Conservation (phyloP, 2,329 filamentous ascomycete species). For the Alternaria sp. region DNA sequence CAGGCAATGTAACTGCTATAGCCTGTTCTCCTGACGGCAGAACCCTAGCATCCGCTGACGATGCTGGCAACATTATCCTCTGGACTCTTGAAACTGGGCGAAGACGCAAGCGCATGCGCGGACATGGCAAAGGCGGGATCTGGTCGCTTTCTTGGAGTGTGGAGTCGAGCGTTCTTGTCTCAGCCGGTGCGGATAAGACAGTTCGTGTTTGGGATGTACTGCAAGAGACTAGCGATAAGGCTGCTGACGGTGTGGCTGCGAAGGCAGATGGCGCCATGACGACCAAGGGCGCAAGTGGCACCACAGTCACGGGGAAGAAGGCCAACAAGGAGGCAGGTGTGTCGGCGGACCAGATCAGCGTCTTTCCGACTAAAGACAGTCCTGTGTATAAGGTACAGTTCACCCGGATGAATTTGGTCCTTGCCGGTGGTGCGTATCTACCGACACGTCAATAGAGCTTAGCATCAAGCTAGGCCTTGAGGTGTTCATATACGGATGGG, state of each 20-base stretch:
- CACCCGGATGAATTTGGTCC: slow-evolving; percentile 91
- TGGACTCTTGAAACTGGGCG: slow-evolving; percentile 93
- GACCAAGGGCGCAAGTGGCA: slow-evolving; percentile 59
- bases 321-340: slow-evolving; percentile 90
- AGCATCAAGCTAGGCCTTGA: neutral
- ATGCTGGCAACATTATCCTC: slow-evolving; percentile 87
- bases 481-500: neutral
- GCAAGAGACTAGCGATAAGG: slow-evolving; percentile 68
- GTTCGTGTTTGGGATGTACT: slow-evolving; percentile 93
- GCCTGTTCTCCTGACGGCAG: slow-evolving; percentile 89
- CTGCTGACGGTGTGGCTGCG: slow-evolving; percentile 58
- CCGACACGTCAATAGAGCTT: slow-evolving; percentile 46
- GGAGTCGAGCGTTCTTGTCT: slow-evolving; percentile 89
- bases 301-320: slow-evolving; percentile 64
- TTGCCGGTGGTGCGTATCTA: slow-evolving; percentile 79
- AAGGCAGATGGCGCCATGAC: slow-evolving; percentile 64
- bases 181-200: slow-evolving; percentile 89
- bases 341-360: slow-evolving; percentile 91
- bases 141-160: slow-evolving; percentile 94
- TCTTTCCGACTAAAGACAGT: slow-evolving; percentile 95
- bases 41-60: slow-evolving; percentile 89
- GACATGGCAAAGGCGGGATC: slow-evolving; percentile 92
- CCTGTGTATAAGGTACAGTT: slow-evolving; percentile 94
- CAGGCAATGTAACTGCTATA: slow-evolving; percentile 83
- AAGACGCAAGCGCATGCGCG: slow-evolving; percentile 89